Evolutionary conservation across 2,329 filamentous ascomycete genomes (phyloP).

Genomic region (Colletotrichum costaricense): DNA sequence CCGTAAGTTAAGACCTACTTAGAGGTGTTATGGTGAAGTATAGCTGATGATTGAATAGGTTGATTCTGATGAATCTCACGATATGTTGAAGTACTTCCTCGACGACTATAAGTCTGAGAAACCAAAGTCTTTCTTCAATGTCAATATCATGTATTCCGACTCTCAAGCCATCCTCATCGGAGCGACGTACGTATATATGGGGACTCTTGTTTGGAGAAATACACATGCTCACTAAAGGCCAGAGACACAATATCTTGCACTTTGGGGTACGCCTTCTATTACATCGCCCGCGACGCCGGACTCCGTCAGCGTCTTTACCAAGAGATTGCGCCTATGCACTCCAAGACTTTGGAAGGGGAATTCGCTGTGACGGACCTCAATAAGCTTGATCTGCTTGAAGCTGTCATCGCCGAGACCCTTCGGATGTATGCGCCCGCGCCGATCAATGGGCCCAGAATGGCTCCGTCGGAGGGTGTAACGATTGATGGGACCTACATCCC

Average conservation of each 20-base stretch:
- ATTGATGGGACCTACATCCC: constrained; percentile 43
- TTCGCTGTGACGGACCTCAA: constrained; percentile 38
- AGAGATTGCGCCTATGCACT: constrained; percentile 31
- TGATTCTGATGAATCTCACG: constrained; percentile 38
- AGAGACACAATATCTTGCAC: constrained; percentile 37
- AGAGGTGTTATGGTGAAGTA: not conserved
- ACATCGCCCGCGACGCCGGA: constrained; percentile 27
- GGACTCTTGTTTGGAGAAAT: not conserved
- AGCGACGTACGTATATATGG: constrained; percentile 33
- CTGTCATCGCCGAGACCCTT: constrained; percentile 45
- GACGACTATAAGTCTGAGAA: constrained; percentile 38
- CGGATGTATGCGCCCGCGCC: constrained; percentile 43
- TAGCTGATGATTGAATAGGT: not conserved
- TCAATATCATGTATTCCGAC: constrained; percentile 39
- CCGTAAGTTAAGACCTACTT: constrained; percentile 9
- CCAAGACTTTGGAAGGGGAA: constrained; percentile 34
- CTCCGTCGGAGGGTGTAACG: constrained; percentile 40
- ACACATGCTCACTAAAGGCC: rapidly evolving
- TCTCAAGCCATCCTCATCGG: constrained; percentile 38
- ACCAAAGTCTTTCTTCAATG: constrained; percentile 37
- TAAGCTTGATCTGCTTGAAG: constrained; percentile 38
- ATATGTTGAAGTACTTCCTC: constrained; percentile 41
- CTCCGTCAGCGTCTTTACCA: constrained; percentile 22
- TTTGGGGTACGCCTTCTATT: constrained; percentile 35
- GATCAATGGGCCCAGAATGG: constrained; percentile 40